Conservation (phyloP, 306 rosid species). For the Notholithocarpus densiflorus region DNA sequence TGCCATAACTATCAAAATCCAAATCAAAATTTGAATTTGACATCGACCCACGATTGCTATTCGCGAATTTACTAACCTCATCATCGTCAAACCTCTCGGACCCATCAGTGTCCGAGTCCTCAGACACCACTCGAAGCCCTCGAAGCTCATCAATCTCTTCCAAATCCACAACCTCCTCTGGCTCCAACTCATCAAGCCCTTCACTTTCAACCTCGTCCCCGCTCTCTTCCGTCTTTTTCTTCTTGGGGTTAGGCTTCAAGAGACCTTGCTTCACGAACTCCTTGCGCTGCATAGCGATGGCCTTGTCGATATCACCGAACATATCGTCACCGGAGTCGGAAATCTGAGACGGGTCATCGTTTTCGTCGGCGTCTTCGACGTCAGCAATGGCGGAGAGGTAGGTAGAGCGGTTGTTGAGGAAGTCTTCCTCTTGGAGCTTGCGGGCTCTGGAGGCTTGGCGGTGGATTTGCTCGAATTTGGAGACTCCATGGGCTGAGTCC, state of each 20-base stretch:
- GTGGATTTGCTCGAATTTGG: slow-evolving; percentile 74
- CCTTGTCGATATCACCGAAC: slow-evolving; percentile 83
- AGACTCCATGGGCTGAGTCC: slow-evolving; percentile 73
- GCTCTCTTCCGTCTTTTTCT: slow-evolving; percentile 13
- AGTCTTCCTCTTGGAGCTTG: slow-evolving; percentile 63
- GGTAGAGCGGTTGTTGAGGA: slow-evolving; percentile 68
- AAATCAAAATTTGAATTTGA: slow-evolving; percentile 51
- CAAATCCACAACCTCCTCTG: slow-evolving; percentile 71
- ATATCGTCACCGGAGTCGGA: slow-evolving; percentile 61
- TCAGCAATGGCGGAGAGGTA: slow-evolving; percentile 83
- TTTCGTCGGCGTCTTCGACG: slow-evolving; percentile 48
- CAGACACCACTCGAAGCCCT: slow-evolving; percentile 40
- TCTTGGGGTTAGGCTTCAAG: slow-evolving; percentile 74
- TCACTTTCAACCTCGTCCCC: neutral
- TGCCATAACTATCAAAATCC: slow-evolving; percentile 77
- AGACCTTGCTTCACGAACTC: slow-evolving; percentile 90
- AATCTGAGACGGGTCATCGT: slow-evolving; percentile 33
- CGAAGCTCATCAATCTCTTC: slow-evolving; percentile 73
- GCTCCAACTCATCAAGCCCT: slow-evolving; percentile 50
- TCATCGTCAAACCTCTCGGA: slow-evolving; percentile 21
- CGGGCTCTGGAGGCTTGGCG: slow-evolving; percentile 78
- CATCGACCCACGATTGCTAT: slow-evolving; percentile 24
- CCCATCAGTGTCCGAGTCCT: slow-evolving; percentile 31
- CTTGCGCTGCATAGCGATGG: slow-evolving; percentile 78
- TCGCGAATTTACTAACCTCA: slow-evolving; percentile 27